phyloP scores from a whole-genome alignment of 495 filamentous ascomycete genomes.

The Hyaloscypha bicolor region DNA sequence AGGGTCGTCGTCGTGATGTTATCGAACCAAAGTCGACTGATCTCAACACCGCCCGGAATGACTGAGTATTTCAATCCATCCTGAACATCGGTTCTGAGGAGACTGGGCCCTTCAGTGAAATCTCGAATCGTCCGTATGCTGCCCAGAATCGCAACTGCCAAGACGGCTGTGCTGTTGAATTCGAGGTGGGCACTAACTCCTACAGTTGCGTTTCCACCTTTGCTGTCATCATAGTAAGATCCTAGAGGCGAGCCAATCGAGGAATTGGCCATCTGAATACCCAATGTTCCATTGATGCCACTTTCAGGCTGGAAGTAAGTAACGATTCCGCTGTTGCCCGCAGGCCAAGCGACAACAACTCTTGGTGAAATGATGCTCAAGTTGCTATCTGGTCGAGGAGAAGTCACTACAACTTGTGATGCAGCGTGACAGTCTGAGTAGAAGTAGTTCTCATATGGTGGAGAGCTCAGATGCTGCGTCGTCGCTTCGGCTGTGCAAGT shows the following conservation, averaged over 20 bases:
- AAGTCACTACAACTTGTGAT: conserved; percentile 61
- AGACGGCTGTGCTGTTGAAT: conserved; percentile 57
- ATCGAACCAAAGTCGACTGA: conserved; percentile 62
- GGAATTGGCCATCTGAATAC: conserved; percentile 51
- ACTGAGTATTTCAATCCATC: conserved; percentile 44
- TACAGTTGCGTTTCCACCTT: conserved; percentile 43
- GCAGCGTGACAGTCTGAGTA: conserved; percentile 60
- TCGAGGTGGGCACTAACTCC: conserved; percentile 53
- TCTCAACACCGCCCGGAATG: conserved; percentile 43
- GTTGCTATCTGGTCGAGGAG: conserved; percentile 53
- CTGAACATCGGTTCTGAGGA: conserved; percentile 54
- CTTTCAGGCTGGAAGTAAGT: conserved; percentile 56
- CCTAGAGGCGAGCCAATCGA: conserved; percentile 39
- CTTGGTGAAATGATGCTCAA: conserved; percentile 56
- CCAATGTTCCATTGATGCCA: conserved; percentile 55
- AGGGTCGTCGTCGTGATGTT: conserved; percentile 57
- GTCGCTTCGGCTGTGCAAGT: conserved; percentile 30
- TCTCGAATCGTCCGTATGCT: conserved; percentile 64
- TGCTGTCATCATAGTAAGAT: conserved; percentile 39
- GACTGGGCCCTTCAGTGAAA: conserved; percentile 59
- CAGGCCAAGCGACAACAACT: conserved; percentile 64
- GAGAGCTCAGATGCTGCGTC: conserved; percentile 33
- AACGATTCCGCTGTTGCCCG: conserved; percentile 62
- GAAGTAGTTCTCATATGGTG: conserved; percentile 66
- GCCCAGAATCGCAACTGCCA: conserved; percentile 58